Percentiles rank a stretch among this genome's conserved stretches.
Conservation (phyloP, 768 basidiomycete species). For the Pisolithus albus region DNA sequence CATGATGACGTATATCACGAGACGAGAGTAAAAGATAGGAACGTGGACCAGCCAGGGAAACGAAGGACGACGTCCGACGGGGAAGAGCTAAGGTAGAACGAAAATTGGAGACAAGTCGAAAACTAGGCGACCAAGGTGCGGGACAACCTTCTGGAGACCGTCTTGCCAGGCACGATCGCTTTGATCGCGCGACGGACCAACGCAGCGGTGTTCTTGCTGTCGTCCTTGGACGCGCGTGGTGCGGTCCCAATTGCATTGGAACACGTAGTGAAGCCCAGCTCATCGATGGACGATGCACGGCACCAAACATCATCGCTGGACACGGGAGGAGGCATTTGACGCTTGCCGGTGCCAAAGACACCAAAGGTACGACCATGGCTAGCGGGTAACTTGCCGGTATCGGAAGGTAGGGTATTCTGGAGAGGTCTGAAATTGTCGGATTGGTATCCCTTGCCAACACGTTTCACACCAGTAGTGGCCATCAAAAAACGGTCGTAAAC, state of each 20-base stretch:
- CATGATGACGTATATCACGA: slow-evolving; percentile 14
- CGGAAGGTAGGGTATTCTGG: slow-evolving; percentile 22
- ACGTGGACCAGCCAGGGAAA: slow-evolving; percentile 1
- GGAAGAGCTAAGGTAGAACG: slow-evolving; percentile 16
- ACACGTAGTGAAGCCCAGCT: slow-evolving; percentile 50
- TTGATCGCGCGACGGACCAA: slow-evolving; percentile 68
- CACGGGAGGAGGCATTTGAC: slow-evolving; percentile 64
- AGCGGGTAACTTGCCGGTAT: slow-evolving; percentile 11
- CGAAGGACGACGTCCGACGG: not conserved
- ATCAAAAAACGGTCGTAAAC: slow-evolving; percentile 80
- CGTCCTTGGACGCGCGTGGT: slow-evolving; percentile 35
- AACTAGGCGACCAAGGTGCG: slow-evolving; percentile 27
- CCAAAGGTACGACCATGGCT: slow-evolving; percentile 20
- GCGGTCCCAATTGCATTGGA: slow-evolving; percentile 21
- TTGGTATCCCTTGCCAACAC: slow-evolving; percentile 75
- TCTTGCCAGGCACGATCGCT: slow-evolving; percentile 65
- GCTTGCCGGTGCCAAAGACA: slow-evolving; percentile 32
- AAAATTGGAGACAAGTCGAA: not conserved
- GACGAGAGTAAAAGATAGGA: slow-evolving; percentile 11
- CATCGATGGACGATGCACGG: slow-evolving; percentile 50
- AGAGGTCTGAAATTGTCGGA: slow-evolving; percentile 52
- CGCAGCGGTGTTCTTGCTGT: slow-evolving; percentile 39
- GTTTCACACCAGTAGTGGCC: slow-evolving; percentile 75
- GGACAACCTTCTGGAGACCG: slow-evolving; percentile 44
- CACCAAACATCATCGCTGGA: slow-evolving; percentile 55